Conservation (phyloP, 805 yeast species). For the Starmerella apis region DNA sequence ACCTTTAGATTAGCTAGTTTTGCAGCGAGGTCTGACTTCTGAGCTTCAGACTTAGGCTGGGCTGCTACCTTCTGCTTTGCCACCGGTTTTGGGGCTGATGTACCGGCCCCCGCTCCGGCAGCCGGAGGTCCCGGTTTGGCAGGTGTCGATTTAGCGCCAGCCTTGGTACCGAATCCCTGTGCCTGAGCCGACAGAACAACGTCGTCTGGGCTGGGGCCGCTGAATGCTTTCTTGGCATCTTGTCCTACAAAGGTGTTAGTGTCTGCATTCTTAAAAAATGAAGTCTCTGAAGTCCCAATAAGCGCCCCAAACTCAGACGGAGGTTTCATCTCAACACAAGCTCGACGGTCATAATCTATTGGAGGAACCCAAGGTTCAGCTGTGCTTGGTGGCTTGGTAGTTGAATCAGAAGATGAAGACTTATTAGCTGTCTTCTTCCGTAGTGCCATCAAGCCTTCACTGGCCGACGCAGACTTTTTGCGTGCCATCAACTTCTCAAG, state of each 20-base stretch:
- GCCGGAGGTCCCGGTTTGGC: too few species aligned
- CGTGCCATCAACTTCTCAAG: conserved; percentile 7
- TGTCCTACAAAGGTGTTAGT: conserved; percentile 29
- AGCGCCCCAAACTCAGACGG: conserved; percentile 18
- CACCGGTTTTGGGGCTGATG: conserved; percentile 2
- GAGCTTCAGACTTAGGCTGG: conserved; percentile 1
- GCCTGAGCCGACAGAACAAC: conserved; percentile 48
- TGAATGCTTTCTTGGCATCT: conserved; percentile 34
- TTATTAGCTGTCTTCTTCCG: neutral
- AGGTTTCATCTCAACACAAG: neutral
- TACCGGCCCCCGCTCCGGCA: neutral
- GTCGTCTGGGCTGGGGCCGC: conserved; percentile 77
- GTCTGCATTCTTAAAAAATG: neutral
- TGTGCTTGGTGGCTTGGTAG: too few species aligned
- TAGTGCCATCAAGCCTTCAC: neutral
- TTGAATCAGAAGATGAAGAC: too few species aligned
- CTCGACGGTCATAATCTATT: conserved; percentile 6
- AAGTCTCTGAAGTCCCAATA: conserved; percentile 5
- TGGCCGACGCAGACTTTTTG: neutral
- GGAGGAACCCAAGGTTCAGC: conserved; percentile 9
- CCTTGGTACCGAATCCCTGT: conserved; percentile 22
- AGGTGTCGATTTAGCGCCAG: too few species aligned
- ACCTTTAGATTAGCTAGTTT: conserved; percentile 36
- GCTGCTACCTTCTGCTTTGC: conserved; percentile 5
- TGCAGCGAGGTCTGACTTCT: conserved; percentile 26